Base-by-base conservation (phyloP, 2,329 filamentous ascomycete genomes). In the Diplodia sapinea region DNA sequence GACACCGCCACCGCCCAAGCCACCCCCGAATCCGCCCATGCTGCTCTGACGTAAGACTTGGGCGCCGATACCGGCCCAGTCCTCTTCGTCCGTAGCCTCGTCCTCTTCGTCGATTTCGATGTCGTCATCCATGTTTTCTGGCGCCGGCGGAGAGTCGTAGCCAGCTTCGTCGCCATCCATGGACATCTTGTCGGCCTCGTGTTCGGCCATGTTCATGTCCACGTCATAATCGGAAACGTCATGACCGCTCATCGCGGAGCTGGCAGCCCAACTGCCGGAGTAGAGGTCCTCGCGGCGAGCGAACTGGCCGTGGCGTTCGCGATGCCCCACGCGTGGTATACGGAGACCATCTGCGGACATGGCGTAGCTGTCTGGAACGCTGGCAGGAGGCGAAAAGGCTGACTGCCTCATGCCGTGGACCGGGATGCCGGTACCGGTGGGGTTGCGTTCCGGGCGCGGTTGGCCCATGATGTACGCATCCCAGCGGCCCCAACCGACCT, bases 401-500 rank as follows among this genome's bases (percentile, higher is more conserved):
- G 61, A 54, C 23, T 36, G 67, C 52, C 49, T 43, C 43, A 56
- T 23, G 29, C 57, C 31, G 31, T 31, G 15, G 79, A 78, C 66
- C 57, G 66, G 66, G n/a, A 68, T 63, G 11, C 66, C 66, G n/a
- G 33, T 36, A 1, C 50, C 50, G 12, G 49, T 26, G n/a, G 31
- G 31, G 17, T 59, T 61, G 31, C 68, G 43, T 20, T 82, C 77
- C 70, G 84, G 82, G 70, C 82, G 73, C 52, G 85, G 82, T 70
- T 91, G 87, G 66, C 89, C 91, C 73, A 88, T 88, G 77, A 88
- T 85, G 76, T 89, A 89, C 70, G 94, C 95, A 79, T 96, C 91
- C 94, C 94, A 99, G 72, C 93, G 89, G 69, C 95, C 95, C 94
- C 94, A 98, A 75, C 94, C 94, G 68, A 97, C 93, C 84, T 98